Evolutionary conservation across 306 rosid genomes (phyloP).

Genomic region (Trifolium repens): DNA sequence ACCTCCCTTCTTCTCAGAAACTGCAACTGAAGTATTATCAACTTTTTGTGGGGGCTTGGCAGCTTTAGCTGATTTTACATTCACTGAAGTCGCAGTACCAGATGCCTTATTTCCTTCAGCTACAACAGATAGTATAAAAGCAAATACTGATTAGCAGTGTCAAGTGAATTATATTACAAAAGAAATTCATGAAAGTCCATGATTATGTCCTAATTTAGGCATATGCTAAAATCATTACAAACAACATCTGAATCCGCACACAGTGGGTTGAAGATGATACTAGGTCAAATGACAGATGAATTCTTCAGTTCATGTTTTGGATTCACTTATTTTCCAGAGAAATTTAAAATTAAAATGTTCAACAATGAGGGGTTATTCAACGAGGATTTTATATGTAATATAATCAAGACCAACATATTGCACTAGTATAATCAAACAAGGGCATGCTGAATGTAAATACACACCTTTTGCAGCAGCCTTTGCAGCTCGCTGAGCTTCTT

Average conservation of each 20-base stretch:
- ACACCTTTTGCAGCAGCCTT: conserved; percentile 57
- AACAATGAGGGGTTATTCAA: not conserved
- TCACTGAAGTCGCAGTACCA: conserved; percentile 39
- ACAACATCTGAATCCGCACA: not conserved
- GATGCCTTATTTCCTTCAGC: conserved; percentile 52
- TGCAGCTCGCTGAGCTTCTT: conserved; percentile 59
- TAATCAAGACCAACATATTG: conserved; percentile 23
- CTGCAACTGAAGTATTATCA: conserved; percentile 47
- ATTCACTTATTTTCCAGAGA: conserved; percentile 25
- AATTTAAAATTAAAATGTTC: conserved; percentile 5
- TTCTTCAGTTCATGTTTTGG: not conserved
- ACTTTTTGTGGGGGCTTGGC: conserved; percentile 44
- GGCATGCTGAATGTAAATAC: conserved; percentile 4
- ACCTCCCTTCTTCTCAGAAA: conserved; percentile 49
- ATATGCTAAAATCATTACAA: not conserved
- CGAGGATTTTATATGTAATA: not conserved
- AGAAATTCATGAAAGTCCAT: not conserved
- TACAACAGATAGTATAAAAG: conserved; percentile 33
- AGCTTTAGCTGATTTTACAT: conserved; percentile 48
- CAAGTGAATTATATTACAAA: not conserved
- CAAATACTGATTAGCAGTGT: conserved; percentile 30
- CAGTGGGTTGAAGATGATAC: conserved; percentile 25
- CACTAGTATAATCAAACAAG: conserved; percentile 26
- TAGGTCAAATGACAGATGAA: conserved; percentile 13
- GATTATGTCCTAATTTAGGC: conserved; percentile 18